Percentiles rank a stretch among this genome's conserved stretches.
Evolutionary conservation across 176 grass and related monocot genomes (phyloP).

Genomic region (Poa annua): DNA sequence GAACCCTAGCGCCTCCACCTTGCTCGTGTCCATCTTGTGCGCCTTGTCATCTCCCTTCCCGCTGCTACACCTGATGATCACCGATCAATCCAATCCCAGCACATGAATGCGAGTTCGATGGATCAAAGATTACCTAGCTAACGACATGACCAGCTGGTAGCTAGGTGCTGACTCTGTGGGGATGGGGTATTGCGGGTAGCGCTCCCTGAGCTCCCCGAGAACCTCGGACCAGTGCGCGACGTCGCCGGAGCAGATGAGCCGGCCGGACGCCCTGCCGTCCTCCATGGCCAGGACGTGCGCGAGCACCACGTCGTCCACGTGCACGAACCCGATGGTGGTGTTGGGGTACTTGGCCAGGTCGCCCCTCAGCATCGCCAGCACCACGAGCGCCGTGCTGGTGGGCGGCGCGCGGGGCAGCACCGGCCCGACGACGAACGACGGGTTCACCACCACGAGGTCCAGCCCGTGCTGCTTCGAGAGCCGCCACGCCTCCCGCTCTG

Average conservation of each 20-base stretch:
- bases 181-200: slow-evolving; percentile 65
- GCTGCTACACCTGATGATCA: slow-evolving; percentile 56
- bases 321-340: slow-evolving; percentile 74
- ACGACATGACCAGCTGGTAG: not conserved
- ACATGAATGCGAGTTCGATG: too few species aligned
- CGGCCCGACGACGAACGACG: slow-evolving; percentile 80
- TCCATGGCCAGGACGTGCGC: slow-evolving; percentile 86
- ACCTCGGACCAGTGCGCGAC: slow-evolving; percentile 83
- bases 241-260: slow-evolving; percentile 70
- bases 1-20: slow-evolving; percentile 11
- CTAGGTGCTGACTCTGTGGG: slow-evolving; percentile 32
- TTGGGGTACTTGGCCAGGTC: slow-evolving; percentile 59
- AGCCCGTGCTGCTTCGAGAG: slow-evolving; percentile 61
- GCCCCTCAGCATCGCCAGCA: slow-evolving; percentile 67
- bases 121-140: not conserved
- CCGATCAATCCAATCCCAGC: too few species aligned
- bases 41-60: slow-evolving; percentile 60
- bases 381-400: slow-evolving; percentile 55
- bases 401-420: slow-evolving; percentile 44
- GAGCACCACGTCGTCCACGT: slow-evolving; percentile 74
- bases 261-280: slow-evolving; percentile 55
- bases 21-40: slow-evolving; percentile 52
- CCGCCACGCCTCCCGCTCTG: slow-evolving; percentile 85
- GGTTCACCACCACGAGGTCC: slow-evolving; percentile 78
- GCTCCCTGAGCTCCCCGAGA: slow-evolving; percentile 52